These are phyloP conservation scores for Sporothrix pallida DNA, from an alignment of 2,329 filamentous ascomycete species.

Conservation along the genomic window DNA sequence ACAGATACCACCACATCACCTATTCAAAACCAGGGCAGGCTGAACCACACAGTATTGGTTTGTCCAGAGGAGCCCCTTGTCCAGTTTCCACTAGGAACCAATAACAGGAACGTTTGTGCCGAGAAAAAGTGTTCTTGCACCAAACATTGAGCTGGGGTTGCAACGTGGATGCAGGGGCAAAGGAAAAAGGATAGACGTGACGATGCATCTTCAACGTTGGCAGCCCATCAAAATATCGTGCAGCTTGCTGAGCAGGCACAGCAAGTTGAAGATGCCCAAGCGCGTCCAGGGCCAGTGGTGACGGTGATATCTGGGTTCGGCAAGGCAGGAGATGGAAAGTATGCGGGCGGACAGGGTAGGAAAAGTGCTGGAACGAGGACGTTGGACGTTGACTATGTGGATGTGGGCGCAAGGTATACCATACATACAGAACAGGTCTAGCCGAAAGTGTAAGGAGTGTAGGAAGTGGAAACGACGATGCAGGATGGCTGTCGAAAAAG, in stretches of 20 bases:
- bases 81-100: constrained; percentile 17
- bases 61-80: not conserved
- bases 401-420: not conserved
- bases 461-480: not conserved
- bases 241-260: not conserved
- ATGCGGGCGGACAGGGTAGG: not conserved
- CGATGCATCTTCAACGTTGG: not conserved
- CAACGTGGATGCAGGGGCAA: not conserved
- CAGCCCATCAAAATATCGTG: constrained; percentile 3
- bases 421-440: constrained; percentile 14
- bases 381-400: not conserved
- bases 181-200: not conserved
- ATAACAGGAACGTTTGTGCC: not conserved
- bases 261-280: constrained; percentile 6
- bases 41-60: not conserved
- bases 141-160: constrained; percentile 1
- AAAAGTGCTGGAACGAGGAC: not conserved
- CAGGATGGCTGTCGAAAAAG: not conserved
- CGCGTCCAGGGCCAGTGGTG: not conserved
- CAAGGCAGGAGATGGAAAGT: not conserved
- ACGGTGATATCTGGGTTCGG: not conserved
- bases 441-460: not conserved
- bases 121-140: not conserved
- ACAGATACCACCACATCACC: constrained; percentile 14
- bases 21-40: constrained; percentile 21